A percentile compares a stretch with the other conserved stretches of the same genome.
These are phyloP conservation scores for Dioscorea dumetorum DNA, from an alignment of 106 monocot species.

Conservation along the genomic window DNA sequence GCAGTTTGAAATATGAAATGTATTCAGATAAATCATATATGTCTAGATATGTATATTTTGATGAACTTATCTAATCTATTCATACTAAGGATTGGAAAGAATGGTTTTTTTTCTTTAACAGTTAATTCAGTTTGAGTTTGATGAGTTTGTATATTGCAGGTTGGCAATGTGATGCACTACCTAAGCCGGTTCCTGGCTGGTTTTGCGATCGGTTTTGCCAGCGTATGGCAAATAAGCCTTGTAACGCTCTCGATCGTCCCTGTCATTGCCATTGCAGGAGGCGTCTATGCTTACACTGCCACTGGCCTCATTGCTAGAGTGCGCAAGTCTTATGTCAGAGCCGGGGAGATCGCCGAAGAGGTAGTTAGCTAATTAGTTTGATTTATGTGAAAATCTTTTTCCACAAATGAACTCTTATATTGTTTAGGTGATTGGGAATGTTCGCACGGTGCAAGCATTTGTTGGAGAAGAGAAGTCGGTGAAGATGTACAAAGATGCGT, in stretches of 20 bases:
- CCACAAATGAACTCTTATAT: neutral
- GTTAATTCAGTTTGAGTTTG: too few species aligned
- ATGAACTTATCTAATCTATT: too few species aligned
- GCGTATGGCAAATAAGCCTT: conserved; percentile 97
- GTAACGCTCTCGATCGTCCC: conserved; percentile 98
- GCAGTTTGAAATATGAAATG: too few species aligned
- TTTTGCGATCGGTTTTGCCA: conserved; percentile 80
- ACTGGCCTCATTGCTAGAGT: conserved; percentile 91
- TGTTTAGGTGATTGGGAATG: conserved; percentile 73
- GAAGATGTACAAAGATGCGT: conserved; percentile 39
- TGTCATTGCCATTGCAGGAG: conserved; percentile 86
- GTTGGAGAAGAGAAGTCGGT: conserved; percentile 94
- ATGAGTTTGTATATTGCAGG: conserved; percentile 23
- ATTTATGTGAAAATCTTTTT: neutral
- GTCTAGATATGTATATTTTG: too few species aligned
- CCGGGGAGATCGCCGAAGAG: conserved; percentile 96
- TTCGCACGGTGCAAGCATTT: conserved; percentile 91
- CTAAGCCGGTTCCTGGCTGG: conserved; percentile 85
- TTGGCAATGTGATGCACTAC: conserved; percentile 93
- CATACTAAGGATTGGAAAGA: too few species aligned
- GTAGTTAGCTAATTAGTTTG: conserved; percentile 10
- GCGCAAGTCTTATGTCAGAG: conserved; percentile 88
- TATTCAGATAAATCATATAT: too few species aligned
- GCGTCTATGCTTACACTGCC: conserved; percentile 73
- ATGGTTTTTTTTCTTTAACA: too few species aligned